Base-by-base conservation (phyloP, 208 protist species). In the Acanthamoeba castellanii region DNA sequence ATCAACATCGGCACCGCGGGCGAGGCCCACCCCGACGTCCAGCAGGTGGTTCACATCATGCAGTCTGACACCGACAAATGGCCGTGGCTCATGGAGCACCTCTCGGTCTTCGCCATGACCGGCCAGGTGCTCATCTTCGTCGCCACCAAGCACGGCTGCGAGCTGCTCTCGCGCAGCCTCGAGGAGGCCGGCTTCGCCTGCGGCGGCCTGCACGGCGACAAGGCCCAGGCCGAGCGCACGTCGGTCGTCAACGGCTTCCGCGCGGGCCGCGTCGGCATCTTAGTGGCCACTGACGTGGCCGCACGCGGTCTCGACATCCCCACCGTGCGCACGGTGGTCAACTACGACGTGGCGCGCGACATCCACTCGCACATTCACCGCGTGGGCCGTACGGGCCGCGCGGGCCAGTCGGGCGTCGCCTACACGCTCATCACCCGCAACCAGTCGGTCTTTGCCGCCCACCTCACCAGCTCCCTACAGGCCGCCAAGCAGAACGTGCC, bases 271-370 rank as follows among this genome's bases (percentile, higher is more conserved):
- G 8, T 96, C 5, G 47, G 34, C 20, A 94, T 97, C 32, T 50
- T 97, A 3, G 96, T 97, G 18, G 97, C 96, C 16, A 97, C 97
- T 0, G 97, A 97, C 78, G 94, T 97, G 22, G 96, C 96, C 3
- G 94, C 97, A 2, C 50, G 96, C n/a, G 97, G 97, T 20, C 88
- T 97, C 14, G 97, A 97, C 92, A 81, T 97, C 20, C 22, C 13
- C 3, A 8, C n/a, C 16, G 89, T 97, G n/a, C 95, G 89, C 32
- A 95, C 74, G 32, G 97, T 97, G 16, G 59, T 97, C 22, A 97
- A 97, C 76, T 97, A 95, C 68, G 97, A 97, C 47, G 9, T 68
- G 0, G 94, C 97, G 27, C 14, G 76, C 27, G 87, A 96, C 45
- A 94, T 96, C 1, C 85, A 97, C 45, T 76, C 93, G 45, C 94